Base-by-base conservation (phyloP, 371 early-diverging fungal genomes). In the Mortierella sp. region DNA sequence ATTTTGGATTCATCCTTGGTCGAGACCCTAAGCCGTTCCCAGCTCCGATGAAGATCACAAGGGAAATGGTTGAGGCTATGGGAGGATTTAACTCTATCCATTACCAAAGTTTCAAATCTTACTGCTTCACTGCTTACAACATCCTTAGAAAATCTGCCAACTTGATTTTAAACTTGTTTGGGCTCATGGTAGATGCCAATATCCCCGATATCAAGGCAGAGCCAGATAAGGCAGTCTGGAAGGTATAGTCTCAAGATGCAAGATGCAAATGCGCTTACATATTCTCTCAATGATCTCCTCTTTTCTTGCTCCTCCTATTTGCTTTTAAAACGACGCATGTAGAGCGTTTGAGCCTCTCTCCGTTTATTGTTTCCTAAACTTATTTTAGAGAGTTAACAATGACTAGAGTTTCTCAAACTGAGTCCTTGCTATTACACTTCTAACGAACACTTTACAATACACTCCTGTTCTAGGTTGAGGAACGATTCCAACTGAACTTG, bases 31-130 rank as follows among this genome's bases (percentile, higher is more conserved):
- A 99, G 78, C 98, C 98, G 11, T 98, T 98, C 87, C 98, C 98
- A 40, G 97, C 98, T 14, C 98, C 99, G 0, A 98, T 99, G 98
- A 98, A 98, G 80, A 91, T 99, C 35, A 97, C 96, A 78, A 97
- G 96, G 81, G 99, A 99, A 86, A 99, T 99, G 98, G 96, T 98
- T 30, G 99, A 99, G 75, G 97, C 96, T 0, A 97, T 99, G 98
- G 98, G 98, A 52, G 98, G 98, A 14, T 90, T 94, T 30, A 87
- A 90, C 58, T 94, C 95, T 3, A 88, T 87, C 18, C 90, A 92
- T 64, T 98, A 96, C 84, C 90, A 92, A 71, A 89, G 91, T 63
- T 99, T 99, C 87, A 90, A 92, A 77, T 92, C 93, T 59, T 95
- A 95, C 79, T 97, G 97, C 74, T 97, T 94, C 84, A 94, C 95